A percentile compares a stretch with the other conserved stretches of the same genome.
phyloP scores from a whole-genome alignment of 495 filamentous ascomycete species.

The Penicillium parvum region DNA sequence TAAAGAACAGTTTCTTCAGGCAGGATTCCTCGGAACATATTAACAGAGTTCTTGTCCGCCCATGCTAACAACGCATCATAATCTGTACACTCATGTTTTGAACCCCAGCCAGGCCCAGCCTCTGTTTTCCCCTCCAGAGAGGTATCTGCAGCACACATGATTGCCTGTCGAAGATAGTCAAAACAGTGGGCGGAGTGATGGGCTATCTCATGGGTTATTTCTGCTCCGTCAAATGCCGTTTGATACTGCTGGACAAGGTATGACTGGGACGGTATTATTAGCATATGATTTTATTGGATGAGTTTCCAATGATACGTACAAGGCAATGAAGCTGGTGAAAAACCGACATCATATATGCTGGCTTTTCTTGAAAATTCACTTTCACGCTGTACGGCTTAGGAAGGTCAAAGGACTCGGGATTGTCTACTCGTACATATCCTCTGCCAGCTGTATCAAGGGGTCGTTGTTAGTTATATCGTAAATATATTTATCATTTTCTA shows the following conservation, averaged over 20 bases:
- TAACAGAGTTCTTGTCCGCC: slow-evolving; percentile 1
- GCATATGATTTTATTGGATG: background rate
- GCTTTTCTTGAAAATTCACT: slow-evolving; percentile 1
- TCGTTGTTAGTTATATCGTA: slow-evolving; percentile 1
- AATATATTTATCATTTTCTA: background rate
- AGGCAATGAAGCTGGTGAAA: slow-evolving; percentile 3
- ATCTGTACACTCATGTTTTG: slow-evolving; percentile 3
- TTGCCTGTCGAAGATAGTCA: slow-evolving; percentile 2
- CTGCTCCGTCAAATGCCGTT: slow-evolving; percentile 4
- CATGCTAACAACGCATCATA: slow-evolving; percentile 3
- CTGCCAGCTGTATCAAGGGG: background rate
- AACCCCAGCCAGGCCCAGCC: slow-evolving; percentile 2
- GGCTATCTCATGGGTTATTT: slow-evolving; percentile 3
- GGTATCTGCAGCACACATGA: slow-evolving; percentile 4
- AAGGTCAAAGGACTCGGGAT: slow-evolving; percentile 2
- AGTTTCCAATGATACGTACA: slow-evolving; percentile 2
- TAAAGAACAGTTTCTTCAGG: slow-evolving; percentile 1
- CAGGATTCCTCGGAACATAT: background rate
- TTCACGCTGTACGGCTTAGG: slow-evolving; percentile 2
- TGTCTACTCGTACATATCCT: slow-evolving; percentile 3
- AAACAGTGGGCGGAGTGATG: slow-evolving; percentile 3
- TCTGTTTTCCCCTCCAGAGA: slow-evolving; percentile 1
- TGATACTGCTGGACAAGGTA: slow-evolving; percentile 2
- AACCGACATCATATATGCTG: slow-evolving; percentile 4
- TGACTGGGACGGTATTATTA: slow-evolving; percentile 1